A percentile compares a stretch with the other conserved stretches of the same genome.
Evolutionary conservation across 805 yeast genomes (phyloP).

Genomic region (Kodamaea neixiangensis): DNA sequence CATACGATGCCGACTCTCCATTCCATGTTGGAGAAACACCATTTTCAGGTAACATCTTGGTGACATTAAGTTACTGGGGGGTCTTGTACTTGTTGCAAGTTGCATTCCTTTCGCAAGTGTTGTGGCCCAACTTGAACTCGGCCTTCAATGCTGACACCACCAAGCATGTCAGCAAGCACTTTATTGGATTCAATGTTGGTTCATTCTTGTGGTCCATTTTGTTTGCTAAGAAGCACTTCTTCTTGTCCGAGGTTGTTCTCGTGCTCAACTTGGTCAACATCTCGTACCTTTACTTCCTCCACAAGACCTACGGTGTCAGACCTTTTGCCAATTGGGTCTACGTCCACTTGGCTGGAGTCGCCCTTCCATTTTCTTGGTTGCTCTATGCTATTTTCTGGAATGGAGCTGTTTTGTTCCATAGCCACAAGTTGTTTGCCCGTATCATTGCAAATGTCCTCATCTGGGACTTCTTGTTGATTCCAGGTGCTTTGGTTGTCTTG

Average conservation of each 20-base stretch:
- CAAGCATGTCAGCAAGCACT: slow-evolving; percentile 57
- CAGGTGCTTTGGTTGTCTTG: slow-evolving; percentile 55
- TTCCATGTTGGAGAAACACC: slow-evolving; percentile 65
- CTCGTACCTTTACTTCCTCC: slow-evolving; percentile 53
- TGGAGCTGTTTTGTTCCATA: slow-evolving; percentile 74
- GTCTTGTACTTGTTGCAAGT: slow-evolving; percentile 54
- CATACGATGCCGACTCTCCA: slow-evolving; percentile 47
- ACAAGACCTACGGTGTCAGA: slow-evolving; percentile 58
- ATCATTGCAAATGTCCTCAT: slow-evolving; percentile 70
- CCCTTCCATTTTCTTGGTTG: slow-evolving; percentile 76
- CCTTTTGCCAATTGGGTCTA: slow-evolving; percentile 54
- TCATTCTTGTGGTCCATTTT: slow-evolving; percentile 64
- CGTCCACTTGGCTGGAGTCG: slow-evolving; percentile 65
- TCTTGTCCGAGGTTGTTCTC: slow-evolving; percentile 59
- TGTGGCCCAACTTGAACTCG: slow-evolving; percentile 31
- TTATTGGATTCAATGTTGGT: slow-evolving; percentile 59
- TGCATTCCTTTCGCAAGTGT: slow-evolving; percentile 48
- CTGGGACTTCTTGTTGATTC: slow-evolving; percentile 76
- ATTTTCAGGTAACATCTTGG: slow-evolving; percentile 57
- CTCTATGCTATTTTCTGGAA: slow-evolving; percentile 79
- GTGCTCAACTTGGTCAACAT: slow-evolving; percentile 62
- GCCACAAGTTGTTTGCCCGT: slow-evolving; percentile 60
- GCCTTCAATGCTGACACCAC: slow-evolving; percentile 28
- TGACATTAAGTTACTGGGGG: slow-evolving; percentile 59
- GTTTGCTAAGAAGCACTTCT: slow-evolving; percentile 60